These are phyloP conservation scores for Penicillium subrubescens DNA, from an alignment of 495 filamentous ascomycete genomes.

Conservation along the genomic window DNA sequence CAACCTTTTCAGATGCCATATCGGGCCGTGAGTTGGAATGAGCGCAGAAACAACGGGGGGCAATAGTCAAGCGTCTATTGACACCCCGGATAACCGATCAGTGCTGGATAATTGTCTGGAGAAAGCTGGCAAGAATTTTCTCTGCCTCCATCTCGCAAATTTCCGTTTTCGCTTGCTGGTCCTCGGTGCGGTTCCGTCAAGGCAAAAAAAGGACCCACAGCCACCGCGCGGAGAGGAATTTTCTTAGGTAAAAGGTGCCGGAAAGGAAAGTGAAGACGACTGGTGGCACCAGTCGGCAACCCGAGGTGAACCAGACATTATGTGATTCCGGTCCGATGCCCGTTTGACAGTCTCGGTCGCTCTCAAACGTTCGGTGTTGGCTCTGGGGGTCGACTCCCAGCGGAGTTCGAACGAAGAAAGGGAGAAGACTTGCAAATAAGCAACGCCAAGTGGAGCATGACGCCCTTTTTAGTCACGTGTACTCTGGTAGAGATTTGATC, in stretches of 20 bases:
- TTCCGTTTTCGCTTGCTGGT: slow-evolving; percentile 28
- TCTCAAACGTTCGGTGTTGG: background rate
- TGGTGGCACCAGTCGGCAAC: slow-evolving; percentile 1
- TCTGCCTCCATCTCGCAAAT: slow-evolving; percentile 14
- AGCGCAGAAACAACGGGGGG: background rate
- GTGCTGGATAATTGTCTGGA: background rate
- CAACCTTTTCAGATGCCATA: slow-evolving; percentile 22
- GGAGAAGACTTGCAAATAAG: background rate
- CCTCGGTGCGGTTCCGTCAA: slow-evolving; percentile 18
- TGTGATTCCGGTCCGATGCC: background rate
- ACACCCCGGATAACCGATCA: slow-evolving; percentile 1
- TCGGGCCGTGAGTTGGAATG: background rate
- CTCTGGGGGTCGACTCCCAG: background rate
- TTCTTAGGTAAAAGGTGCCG: slow-evolving; percentile 29
- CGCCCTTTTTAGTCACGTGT: background rate
- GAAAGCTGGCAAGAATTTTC: slow-evolving; percentile 7
- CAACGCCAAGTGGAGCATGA: background rate
- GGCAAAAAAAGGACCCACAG: slow-evolving; percentile 14
- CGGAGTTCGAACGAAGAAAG: background rate
- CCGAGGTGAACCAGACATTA: background rate
- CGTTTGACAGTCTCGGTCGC: background rate
- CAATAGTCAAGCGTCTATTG: background rate
- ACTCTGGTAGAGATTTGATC: no score
- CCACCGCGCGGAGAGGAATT: slow-evolving; percentile 16
- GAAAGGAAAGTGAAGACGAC: slow-evolving; percentile 17